Conservation (phyloP, 2,329 filamentous ascomycete species). For the Celoporthe dispersa region DNA sequence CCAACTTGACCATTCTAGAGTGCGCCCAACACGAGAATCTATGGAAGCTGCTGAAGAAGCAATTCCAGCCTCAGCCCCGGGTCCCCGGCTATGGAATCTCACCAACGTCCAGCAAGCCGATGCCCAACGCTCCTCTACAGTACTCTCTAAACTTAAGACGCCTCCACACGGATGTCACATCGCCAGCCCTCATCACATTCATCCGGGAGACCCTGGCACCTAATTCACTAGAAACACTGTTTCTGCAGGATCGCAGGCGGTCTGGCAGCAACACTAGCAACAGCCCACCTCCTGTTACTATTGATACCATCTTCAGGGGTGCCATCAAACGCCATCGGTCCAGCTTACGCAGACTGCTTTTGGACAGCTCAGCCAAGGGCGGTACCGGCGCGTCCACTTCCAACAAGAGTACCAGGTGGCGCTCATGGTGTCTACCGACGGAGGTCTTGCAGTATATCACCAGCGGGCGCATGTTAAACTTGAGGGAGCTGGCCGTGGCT, state of each 20-base stretch:
- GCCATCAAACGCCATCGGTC: conserved; percentile 71
- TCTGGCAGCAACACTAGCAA: conserved; percentile 39
- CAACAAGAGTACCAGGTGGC: conserved; percentile 57
- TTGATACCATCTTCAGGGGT: conserved; percentile 73
- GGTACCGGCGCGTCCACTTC: conserved; percentile 39
- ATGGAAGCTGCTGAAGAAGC: conserved; percentile 72
- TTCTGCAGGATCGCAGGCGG: conserved; percentile 69
- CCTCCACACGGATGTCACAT: conserved; percentile 76
- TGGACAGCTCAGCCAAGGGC: conserved; percentile 69
- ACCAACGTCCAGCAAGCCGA: conserved; percentile 34
- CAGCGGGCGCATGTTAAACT: conserved; percentile 72
- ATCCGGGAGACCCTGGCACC: conserved; percentile 78
- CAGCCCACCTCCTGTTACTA: conserved; percentile 58
- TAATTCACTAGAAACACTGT: conserved; percentile 78
- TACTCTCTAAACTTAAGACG: conserved; percentile 71
- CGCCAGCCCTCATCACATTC: conserved; percentile 71
- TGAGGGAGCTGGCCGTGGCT: conserved; percentile 73
- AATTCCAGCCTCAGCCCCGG: conserved; percentile 54
- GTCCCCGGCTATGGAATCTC: conserved; percentile 36
- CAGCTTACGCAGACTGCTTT: conserved; percentile 73
- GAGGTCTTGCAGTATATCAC: conserved; percentile 75
- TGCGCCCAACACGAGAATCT: conserved; percentile 75
- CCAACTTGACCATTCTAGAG: conserved; percentile 73
- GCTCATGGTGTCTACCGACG: conserved; percentile 71
- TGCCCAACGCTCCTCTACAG: conserved; percentile 46